Conservation (phyloP, 208 protist species). For the Leishmania guyanensis region DNA sequence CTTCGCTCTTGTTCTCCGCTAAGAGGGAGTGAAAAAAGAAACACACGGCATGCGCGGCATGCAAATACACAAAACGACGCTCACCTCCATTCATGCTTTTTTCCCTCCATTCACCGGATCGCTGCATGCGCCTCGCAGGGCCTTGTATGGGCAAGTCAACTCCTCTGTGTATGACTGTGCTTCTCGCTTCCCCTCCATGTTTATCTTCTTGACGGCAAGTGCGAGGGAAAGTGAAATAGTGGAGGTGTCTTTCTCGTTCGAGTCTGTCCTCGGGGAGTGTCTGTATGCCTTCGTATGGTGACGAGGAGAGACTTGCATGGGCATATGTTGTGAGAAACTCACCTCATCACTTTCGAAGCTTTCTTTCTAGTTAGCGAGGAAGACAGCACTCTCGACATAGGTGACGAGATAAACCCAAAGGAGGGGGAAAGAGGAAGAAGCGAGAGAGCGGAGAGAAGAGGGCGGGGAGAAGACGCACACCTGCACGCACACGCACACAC, state of each 20-base stretch:
- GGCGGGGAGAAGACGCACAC: not conserved
- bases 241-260: not conserved
- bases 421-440: not conserved
- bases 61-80: not conserved
- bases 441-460: not conserved
- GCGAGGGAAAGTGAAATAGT: not conserved
- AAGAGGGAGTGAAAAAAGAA: slow-evolving; percentile 3
- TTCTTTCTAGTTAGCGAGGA: not conserved
- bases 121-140: not conserved
- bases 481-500: not conserved
- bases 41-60: not conserved
- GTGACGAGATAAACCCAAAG: not conserved
- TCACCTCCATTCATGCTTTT: not conserved
- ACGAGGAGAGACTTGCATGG: not conserved
- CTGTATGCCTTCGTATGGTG: not conserved
- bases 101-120: not conserved
- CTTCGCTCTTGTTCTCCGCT: not conserved
- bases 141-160: not conserved
- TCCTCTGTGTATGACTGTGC: not conserved
- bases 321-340: slow-evolving; percentile 1
- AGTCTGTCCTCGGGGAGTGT: not conserved
- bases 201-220: not conserved
- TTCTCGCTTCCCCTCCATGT: not conserved
- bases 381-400: not conserved
- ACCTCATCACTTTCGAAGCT: not conserved